Conservation (phyloP, 2,329 filamentous ascomycete genomes). For the Microdochium nivale region DNA sequence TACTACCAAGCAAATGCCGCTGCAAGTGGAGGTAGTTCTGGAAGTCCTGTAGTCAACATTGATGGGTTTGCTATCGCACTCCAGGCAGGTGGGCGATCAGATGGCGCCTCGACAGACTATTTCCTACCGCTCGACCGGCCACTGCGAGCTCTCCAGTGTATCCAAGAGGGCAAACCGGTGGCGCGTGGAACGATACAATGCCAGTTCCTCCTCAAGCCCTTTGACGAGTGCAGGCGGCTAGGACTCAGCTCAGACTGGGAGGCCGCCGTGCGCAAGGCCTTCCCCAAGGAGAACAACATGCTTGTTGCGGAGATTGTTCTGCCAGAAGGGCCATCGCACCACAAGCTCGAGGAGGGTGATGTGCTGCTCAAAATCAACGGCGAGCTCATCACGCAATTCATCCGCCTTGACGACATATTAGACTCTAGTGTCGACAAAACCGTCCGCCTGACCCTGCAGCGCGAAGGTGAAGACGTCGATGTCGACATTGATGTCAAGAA, state of each 20-base stretch:
- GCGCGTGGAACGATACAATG: conserved; percentile 96
- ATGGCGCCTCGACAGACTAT: conserved; percentile 95
- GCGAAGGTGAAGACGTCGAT: conserved; percentile 80
- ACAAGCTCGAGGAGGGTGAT: conserved; percentile 88
- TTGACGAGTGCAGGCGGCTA: conserved; percentile 89
- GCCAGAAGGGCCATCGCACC: conserved; percentile 78
- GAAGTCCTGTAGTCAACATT: conserved; percentile 93
- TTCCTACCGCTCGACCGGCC: conserved; percentile 92
- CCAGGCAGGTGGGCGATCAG: conserved; percentile 86
- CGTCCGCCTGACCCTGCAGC: conserved; percentile 76
- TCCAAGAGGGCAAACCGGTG: conserved; percentile 67
- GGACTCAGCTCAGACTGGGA: conserved; percentile 83
- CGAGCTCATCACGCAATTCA: conserved; percentile 86
- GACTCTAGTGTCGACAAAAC: conserved; percentile 75
- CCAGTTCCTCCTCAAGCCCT: conserved; percentile 93
- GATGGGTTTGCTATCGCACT: conserved; percentile 87
- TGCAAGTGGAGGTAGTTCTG: conserved; percentile 95
- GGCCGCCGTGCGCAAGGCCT: conserved; percentile 69
- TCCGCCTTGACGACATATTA: conserved; percentile 81
- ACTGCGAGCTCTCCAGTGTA: conserved; percentile 74
- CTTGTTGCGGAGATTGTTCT: conserved; percentile 92
- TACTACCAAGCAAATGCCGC: conserved; percentile 98
- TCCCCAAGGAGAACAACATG: conserved; percentile 94
- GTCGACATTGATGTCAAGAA: conserved; percentile 81
- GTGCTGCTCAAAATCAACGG: conserved; percentile 89